Percentiles rank a stretch among this genome's conserved stretches.
These are phyloP conservation scores for Lepidopterella palustris DNA, from an alignment of 495 filamentous ascomycete genomes.

Conservation along the genomic window DNA sequence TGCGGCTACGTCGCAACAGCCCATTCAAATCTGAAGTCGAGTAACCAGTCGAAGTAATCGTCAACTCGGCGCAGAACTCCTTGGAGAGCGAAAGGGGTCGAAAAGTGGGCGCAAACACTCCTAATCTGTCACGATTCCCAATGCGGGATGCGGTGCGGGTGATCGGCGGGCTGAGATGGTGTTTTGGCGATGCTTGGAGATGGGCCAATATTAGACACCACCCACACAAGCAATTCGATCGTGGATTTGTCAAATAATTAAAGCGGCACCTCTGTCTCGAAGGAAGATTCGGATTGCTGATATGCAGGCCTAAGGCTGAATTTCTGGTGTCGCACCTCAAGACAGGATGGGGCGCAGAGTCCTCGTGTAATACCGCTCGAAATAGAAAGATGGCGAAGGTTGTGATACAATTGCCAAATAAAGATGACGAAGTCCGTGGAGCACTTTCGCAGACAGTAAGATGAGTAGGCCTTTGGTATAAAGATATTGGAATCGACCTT, in stretches of 20 bases:
- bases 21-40: background rate
- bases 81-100: background rate
- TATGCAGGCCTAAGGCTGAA: slow-evolving; percentile 31
- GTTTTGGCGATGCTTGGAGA: slow-evolving; percentile 21
- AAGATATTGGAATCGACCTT: slow-evolving; percentile 19
- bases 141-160: slow-evolving; percentile 29
- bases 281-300: slow-evolving; percentile 26
- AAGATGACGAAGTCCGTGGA: slow-evolving; percentile 22
- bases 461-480: slow-evolving; percentile 11
- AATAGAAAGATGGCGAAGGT: slow-evolving; percentile 25
- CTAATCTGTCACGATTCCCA: slow-evolving; percentile 24
- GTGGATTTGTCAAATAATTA: slow-evolving; percentile 21
- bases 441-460: slow-evolving; percentile 14
- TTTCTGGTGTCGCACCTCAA: slow-evolving; percentile 28
- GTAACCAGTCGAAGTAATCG: background rate
- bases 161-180: slow-evolving; percentile 17
- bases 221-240: slow-evolving; percentile 22
- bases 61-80: background rate
- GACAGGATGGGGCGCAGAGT: slow-evolving; percentile 31
- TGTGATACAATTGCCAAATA: slow-evolving; percentile 27
- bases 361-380: slow-evolving; percentile 27
- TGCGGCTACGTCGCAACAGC: background rate
- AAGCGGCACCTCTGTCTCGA: slow-evolving; percentile 21
- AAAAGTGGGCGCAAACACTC: slow-evolving; percentile 12
- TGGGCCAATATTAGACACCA: slow-evolving; percentile 14